These are phyloP conservation scores for Entomortierella lignicola DNA, from an alignment of 192 early-diverging fungal species.

Conservation along the genomic window DNA sequence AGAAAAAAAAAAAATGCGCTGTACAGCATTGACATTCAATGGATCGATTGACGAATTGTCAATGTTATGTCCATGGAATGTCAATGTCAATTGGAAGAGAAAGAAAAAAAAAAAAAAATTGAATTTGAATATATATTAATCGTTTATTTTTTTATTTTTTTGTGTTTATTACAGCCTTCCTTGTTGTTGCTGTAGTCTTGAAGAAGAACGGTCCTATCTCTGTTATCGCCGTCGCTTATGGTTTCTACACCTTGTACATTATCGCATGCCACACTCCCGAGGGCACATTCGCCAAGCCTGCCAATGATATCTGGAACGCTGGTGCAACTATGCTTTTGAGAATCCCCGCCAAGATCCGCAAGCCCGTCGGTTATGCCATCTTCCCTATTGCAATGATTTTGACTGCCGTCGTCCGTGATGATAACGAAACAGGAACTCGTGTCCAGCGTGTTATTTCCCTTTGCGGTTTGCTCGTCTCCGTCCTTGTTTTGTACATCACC, in stretches of 20 bases:
- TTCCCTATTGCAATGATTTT: slow-evolving; percentile 62
- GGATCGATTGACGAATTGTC: no score
- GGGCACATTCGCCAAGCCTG: slow-evolving; percentile 40
- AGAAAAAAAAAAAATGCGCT: no score
- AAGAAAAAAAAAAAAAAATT: no score
- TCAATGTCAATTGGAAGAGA: no score
- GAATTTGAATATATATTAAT: not conserved
- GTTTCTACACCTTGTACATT: slow-evolving; percentile 62
- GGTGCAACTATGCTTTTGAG: slow-evolving; percentile 24
- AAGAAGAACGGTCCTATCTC: slow-evolving; percentile 61
- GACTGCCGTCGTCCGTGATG: slow-evolving; percentile 64
- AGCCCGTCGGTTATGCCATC: slow-evolving; percentile 55
- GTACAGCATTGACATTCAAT: no score
- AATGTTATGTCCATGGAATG: no score
- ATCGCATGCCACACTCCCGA: slow-evolving; percentile 59
- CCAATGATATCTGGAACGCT: slow-evolving; percentile 45
- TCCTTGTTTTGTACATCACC: slow-evolving; percentile 55
- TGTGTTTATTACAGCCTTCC: no score
- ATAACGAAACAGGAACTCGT: slow-evolving; percentile 63
- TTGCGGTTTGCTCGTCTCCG: slow-evolving; percentile 73
- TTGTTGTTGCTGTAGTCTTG: slow-evolving; percentile 68
- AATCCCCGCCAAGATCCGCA: slow-evolving; percentile 58
- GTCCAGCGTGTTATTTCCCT: slow-evolving; percentile 81
- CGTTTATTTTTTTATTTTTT: not conserved
- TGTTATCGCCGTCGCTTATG: slow-evolving; percentile 63